Conservation (phyloP, 2,329 filamentous ascomycete species). For the Amesomyces nigricolor region DNA sequence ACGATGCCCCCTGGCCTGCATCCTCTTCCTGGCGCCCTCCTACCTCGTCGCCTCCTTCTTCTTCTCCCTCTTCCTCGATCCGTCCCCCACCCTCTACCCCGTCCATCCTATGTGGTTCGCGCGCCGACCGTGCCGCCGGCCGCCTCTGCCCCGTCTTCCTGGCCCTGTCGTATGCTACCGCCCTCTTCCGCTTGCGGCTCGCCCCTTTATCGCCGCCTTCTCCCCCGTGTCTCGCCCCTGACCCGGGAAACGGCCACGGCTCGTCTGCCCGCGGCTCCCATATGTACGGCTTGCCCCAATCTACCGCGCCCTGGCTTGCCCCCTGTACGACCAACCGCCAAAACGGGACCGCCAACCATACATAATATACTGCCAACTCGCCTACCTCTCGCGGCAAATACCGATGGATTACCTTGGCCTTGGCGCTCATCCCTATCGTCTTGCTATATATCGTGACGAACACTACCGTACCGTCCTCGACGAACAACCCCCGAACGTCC, state of each 20-base stretch:
- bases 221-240: no score
- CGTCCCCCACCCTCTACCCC: background rate
- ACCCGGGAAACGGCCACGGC: background rate
- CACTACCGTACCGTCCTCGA: no score
- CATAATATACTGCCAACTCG: no score
- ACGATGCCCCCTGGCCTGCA: background rate
- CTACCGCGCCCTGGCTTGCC: background rate
- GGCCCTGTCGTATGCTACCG: background rate
- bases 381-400: no score
- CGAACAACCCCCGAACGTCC: no score
- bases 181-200: conserved; percentile 1
- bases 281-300: conserved; percentile 7
- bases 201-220: background rate
- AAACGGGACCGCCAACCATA: conserved; percentile 16
- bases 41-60: background rate
- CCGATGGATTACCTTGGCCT: no score
- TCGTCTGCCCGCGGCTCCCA: conserved; percentile 6
- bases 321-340: conserved; percentile 6
- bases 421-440: no score
- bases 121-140: background rate
- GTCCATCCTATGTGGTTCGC: no score
- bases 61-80: background rate
- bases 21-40: background rate
- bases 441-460: no score
- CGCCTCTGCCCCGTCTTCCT: background rate